phyloP scores from a whole-genome alignment of 495 filamentous ascomycete genomes.

The Rhypophila decipiens region DNA sequence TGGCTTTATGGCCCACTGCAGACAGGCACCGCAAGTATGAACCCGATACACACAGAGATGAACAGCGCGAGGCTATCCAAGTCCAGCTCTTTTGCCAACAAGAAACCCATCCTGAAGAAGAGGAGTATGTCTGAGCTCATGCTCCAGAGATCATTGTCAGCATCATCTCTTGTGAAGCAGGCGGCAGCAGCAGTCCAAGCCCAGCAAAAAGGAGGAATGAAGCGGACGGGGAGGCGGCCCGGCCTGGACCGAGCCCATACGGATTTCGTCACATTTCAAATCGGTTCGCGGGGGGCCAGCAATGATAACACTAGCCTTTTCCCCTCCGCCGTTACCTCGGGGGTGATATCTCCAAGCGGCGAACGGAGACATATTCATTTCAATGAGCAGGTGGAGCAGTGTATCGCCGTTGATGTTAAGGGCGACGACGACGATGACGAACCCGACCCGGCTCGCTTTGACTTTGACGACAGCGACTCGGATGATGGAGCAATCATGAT shows the following conservation, averaged over 20 bases:
- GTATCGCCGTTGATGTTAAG: constrained; percentile 86
- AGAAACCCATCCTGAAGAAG: constrained; percentile 96
- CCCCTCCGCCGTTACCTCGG: constrained; percentile 55
- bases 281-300: constrained; percentile 51
- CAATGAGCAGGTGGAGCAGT: constrained; percentile 91
- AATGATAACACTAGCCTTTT: constrained; percentile 50
- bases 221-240: constrained; percentile 36
- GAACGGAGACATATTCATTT: constrained; percentile 89
- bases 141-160: constrained; percentile 82
- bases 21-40: constrained; percentile 44
- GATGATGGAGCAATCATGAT: constrained; percentile 81
- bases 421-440: constrained; percentile 65
- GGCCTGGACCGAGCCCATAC: constrained; percentile 52
- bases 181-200: constrained; percentile 88
- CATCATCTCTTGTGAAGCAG: constrained; percentile 87
- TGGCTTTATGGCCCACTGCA: constrained; percentile 96
- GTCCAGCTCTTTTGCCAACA: constrained; percentile 70
- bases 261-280: constrained; percentile 57
- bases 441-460: constrained; percentile 33
- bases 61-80: constrained; percentile 57
- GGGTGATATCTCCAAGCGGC: constrained; percentile 57
- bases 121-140: constrained; percentile 93
- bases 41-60: constrained; percentile 47
- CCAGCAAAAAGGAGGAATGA: constrained; percentile 59
- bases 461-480: constrained; percentile 55